Conservation (phyloP, 352 stramenopile species). For the Discostella stelligera region DNA sequence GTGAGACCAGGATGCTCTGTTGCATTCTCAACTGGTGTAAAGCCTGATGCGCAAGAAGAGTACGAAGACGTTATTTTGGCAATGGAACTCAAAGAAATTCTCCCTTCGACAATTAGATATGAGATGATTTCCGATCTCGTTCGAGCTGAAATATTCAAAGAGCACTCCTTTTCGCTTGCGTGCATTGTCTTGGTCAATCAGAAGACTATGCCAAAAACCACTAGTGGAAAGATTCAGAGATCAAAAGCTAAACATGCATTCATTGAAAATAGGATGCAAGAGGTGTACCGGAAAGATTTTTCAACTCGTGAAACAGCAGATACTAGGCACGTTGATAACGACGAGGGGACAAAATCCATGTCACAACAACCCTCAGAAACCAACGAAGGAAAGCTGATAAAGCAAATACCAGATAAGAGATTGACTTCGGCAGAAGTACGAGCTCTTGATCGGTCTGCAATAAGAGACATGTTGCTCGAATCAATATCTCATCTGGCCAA, state of each 20-base stretch:
- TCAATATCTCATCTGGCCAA: slow-evolving; percentile 74
- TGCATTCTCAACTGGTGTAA: slow-evolving; percentile 86
- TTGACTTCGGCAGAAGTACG: slow-evolving; percentile 44
- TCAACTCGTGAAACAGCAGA: slow-evolving; percentile 13
- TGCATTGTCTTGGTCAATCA: slow-evolving; percentile 89
- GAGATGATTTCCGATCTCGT: slow-evolving; percentile 54
- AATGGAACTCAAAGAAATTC: slow-evolving; percentile 75
- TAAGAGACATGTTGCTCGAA: slow-evolving; percentile 64
- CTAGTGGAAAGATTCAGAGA: slow-evolving; percentile 96
- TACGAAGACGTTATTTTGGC: slow-evolving; percentile 75
- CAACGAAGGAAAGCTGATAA: slow-evolving; percentile 11
- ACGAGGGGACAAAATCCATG: not conserved
- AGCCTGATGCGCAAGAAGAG: slow-evolving; percentile 23
- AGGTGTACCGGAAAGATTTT: slow-evolving; percentile 74
- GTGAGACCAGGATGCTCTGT: slow-evolving; percentile 92
- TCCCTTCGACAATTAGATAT: slow-evolving; percentile 60
- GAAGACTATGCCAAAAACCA: slow-evolving; percentile 95
- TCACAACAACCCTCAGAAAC: not conserved
- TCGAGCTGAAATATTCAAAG: slow-evolving; percentile 63
- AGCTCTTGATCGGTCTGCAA: slow-evolving; percentile 67
- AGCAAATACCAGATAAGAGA: slow-evolving; percentile 37
- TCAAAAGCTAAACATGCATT: slow-evolving; percentile 82
- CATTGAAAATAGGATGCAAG: slow-evolving; percentile 54
- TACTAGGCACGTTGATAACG: not conserved
- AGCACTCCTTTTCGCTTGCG: slow-evolving; percentile 81